Conservation (phyloP, 169 alveolate genomes). For the Eimeria falciformis region DNA sequence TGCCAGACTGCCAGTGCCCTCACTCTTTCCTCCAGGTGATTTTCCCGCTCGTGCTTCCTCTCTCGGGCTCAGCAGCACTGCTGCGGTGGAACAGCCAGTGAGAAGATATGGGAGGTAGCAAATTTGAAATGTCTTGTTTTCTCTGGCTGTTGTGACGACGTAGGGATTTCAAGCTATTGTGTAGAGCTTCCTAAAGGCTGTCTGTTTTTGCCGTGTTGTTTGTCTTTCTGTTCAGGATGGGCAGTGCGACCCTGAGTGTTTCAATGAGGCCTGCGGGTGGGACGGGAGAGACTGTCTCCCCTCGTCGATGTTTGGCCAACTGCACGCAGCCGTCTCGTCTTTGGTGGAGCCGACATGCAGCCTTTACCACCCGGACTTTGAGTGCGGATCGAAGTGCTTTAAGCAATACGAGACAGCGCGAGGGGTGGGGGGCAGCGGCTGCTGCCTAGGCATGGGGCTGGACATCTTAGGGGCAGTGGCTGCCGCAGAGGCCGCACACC, state of each 20-base stretch:
- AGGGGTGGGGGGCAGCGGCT: slow-evolving; percentile 61
- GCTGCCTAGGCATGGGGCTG: slow-evolving; percentile 75
- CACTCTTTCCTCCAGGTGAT: slow-evolving; percentile 75
- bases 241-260: slow-evolving; percentile 83
- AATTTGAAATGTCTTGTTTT: too few species aligned
- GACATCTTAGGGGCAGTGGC: slow-evolving; percentile 68
- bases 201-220: too few species aligned
- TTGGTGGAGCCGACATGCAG: slow-evolving; percentile 66
- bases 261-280: slow-evolving; percentile 83
- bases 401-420: slow-evolving; percentile 72
- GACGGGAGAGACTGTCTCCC: slow-evolving; percentile 83
- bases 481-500: slow-evolving; percentile 72
- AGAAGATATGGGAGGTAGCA: too few species aligned
- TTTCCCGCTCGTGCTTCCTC: background rate
- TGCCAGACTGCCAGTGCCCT: slow-evolving; percentile 75
- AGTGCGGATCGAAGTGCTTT: slow-evolving; percentile 63
- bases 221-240: slow-evolving; percentile 80
- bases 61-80: background rate
- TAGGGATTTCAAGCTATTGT: too few species aligned
- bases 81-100: too few species aligned
- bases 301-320: slow-evolving; percentile 82
- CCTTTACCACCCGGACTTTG: slow-evolving; percentile 54
- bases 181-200: too few species aligned
- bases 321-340: slow-evolving; percentile 70
- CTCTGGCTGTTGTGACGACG: too few species aligned